phyloP scores from a whole-genome alignment of 306 rosid species.

The Pyrus betulifolia region DNA sequence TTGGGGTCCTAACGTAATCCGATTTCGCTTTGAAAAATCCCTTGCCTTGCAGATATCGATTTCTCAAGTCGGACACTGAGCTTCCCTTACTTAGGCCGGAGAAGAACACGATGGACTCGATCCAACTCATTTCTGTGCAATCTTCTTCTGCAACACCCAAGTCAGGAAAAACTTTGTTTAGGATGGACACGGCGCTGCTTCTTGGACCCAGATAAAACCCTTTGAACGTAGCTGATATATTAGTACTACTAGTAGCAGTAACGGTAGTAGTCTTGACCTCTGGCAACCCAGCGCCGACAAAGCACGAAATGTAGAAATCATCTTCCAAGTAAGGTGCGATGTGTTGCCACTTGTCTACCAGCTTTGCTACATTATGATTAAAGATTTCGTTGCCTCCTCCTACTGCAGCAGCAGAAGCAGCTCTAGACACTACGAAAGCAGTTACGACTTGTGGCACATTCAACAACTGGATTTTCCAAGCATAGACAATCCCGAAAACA shows the following conservation, averaged over 20 bases:
- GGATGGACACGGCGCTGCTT: slow-evolving; percentile 15
- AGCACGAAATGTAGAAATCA: slow-evolving; percentile 57
- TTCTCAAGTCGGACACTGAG: slow-evolving; percentile 37
- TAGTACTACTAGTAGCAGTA: neutral
- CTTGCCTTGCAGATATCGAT: slow-evolving; percentile 35
- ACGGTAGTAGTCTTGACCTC: slow-evolving; percentile 22
- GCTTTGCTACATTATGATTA: slow-evolving; percentile 19
- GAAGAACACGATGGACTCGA: slow-evolving; percentile 57
- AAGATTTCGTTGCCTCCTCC: slow-evolving; percentile 1
- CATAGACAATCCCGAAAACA: slow-evolving; percentile 59
- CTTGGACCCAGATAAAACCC: slow-evolving; percentile 48
- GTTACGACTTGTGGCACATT: slow-evolving; percentile 51
- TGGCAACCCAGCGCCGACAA: slow-evolving; percentile 56
- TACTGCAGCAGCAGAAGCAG: slow-evolving; percentile 9
- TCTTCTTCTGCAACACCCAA: slow-evolving; percentile 37
- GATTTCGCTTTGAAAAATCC: slow-evolving; percentile 67
- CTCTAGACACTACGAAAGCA: slow-evolving; percentile 36
- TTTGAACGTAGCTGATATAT: slow-evolving; percentile 46
- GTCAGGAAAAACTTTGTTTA: slow-evolving; percentile 43
- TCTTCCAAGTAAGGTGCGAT: slow-evolving; percentile 51
- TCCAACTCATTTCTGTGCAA: slow-evolving; percentile 70
- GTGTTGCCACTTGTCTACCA: slow-evolving; percentile 62
- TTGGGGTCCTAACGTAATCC: slow-evolving; percentile 41
- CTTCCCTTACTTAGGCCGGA: slow-evolving; percentile 42
- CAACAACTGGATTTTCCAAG: slow-evolving; percentile 61